A percentile compares a stretch with the other conserved stretches of the same genome.
Evolutionary conservation across 345 rosid genomes (phyloP).

Genomic region (Erodium maritimum): DNA sequence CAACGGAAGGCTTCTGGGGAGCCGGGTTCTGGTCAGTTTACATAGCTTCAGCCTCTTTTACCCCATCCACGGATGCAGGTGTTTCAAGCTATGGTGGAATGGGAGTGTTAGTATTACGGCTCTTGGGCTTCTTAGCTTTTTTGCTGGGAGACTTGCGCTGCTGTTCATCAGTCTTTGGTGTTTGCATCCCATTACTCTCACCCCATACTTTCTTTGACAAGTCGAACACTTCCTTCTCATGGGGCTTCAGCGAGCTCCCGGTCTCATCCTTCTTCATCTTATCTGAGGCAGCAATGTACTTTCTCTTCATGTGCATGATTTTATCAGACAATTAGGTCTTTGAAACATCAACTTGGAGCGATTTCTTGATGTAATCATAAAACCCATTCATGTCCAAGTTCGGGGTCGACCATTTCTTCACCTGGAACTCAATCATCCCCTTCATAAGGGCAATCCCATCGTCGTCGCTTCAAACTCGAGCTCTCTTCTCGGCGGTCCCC

Average conservation of each 20-base stretch:
- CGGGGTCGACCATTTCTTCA: conserved; percentile 25
- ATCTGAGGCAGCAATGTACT: conserved; percentile 14
- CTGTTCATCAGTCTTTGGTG: conserved; percentile 10
- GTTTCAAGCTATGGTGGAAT: too few species aligned
- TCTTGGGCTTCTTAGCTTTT: conserved; percentile 9
- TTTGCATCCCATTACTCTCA: conserved; percentile 8
- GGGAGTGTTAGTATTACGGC: too few species aligned
- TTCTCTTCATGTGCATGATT: conserved; percentile 29
- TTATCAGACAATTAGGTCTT: conserved; percentile 31
- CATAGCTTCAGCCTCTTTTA: too few species aligned
- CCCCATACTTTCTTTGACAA: conserved; percentile 35
- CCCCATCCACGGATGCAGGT: too few species aligned
- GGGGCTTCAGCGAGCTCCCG: conserved; percentile 12
- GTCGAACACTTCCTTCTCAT: conserved; percentile 22
- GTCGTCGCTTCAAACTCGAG: conserved; percentile 40
- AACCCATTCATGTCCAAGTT: conserved; percentile 25
- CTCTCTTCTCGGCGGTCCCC: too few species aligned
- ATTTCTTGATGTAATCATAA: conserved; percentile 25
- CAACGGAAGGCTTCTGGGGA: neutral
- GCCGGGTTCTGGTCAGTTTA: conserved; percentile 3
- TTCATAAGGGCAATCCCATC: conserved; percentile 36
- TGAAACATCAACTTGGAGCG: conserved; percentile 25
- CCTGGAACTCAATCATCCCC: conserved; percentile 26
- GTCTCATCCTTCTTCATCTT: conserved; percentile 19
- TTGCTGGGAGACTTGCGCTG: conserved; percentile 13